A percentile compares a stretch with the other conserved stretches of the same genome.
Conservation (phyloP, 192 early-diverging fungal genomes). For the Coemansia sp. region DNA sequence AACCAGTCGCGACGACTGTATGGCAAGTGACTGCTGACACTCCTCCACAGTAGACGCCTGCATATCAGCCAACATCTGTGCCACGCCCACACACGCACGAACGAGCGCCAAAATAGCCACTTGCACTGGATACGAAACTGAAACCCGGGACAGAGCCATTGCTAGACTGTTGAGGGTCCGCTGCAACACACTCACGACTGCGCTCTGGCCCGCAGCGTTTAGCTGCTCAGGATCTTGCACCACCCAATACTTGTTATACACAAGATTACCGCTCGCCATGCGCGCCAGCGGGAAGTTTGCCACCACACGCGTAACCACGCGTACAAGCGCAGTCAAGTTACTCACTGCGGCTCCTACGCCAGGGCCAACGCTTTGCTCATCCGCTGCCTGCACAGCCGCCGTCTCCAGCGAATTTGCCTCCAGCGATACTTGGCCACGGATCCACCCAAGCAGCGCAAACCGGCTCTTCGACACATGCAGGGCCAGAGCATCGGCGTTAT, state of each 20-base stretch:
- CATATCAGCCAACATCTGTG: conserved; percentile 22
- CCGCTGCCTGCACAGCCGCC: not conserved
- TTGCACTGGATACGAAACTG: not conserved
- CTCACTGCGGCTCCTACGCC: conserved; percentile 16
- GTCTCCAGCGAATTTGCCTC: conserved; percentile 27
- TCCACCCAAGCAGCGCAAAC: conserved; percentile 42
- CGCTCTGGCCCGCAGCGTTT: conserved; percentile 34
- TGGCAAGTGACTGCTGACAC: conserved; percentile 3
- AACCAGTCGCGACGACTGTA: conserved; percentile 14
- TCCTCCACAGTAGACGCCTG: conserved; percentile 1
- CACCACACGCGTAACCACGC: conserved; percentile 25
- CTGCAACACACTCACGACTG: conserved; percentile 12
- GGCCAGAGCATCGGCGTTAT: conserved; percentile 25
- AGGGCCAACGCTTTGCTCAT: conserved; percentile 1
- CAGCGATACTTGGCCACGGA: conserved; percentile 32
- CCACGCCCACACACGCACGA: conserved; percentile 23
- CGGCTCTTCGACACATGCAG: conserved; percentile 33
- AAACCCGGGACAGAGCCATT: not conserved
- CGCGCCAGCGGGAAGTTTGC: conserved; percentile 33
- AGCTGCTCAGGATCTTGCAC: conserved; percentile 18
- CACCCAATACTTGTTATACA: conserved; percentile 42
- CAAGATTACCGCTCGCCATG: not conserved
- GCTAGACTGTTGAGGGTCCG: conserved; percentile 7
- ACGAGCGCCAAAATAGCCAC: conserved; percentile 17
- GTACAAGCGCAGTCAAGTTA: conserved; percentile 36